Evolutionary conservation across 73 alveolate species (phyloP), one percentile per base, ranked within the genome.

Genomic region (Stentor coeruleus): DNA sequence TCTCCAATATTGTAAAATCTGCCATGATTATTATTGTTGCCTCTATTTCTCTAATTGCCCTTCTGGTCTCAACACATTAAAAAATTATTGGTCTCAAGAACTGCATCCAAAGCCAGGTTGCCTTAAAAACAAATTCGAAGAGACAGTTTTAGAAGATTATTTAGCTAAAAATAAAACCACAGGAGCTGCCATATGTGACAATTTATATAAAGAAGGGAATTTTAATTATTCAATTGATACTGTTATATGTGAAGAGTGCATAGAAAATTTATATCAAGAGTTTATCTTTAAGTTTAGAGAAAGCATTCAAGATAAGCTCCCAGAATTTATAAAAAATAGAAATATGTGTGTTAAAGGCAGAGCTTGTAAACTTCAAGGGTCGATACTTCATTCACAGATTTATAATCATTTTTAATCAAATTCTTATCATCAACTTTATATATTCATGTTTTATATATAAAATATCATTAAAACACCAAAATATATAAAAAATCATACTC

Each of bases 1-100:
- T 39, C 66, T 37, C 33, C 80, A 86, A 40, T 26, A 59, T 28
- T 86, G 92, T 74, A 39, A 3, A 15, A 35, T 55, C 3, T 86
- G 92, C 66, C 6, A 49, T 11, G 66, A 49, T 11, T 6, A 11
- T 49, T 20, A 49, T 49, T 49, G 66, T 20, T 11, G 20, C 66
- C 66, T 49, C 28, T 49, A 49, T 20, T 20, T 49, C 6, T 11
- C 6, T 11, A 49, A 6, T 20, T 49, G 66, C 20, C 20, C 66
- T 49, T 49, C 66, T 11, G 66, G 66, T 49, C 66, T 49, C 6
- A 49, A 6, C 66, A 6, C 20, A 6, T 49, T 49, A 49, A 49
- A 49, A 49, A 20, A 49, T 20, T 49, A 49, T 20, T 49, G 6
- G 6, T 49, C 66, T 11, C 6, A 49, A 49, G 6, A 6, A 6